phyloP scores from a whole-genome alignment of 2,329 filamentous ascomycete genomes.

The Xylariomycetidae sp. region DNA sequence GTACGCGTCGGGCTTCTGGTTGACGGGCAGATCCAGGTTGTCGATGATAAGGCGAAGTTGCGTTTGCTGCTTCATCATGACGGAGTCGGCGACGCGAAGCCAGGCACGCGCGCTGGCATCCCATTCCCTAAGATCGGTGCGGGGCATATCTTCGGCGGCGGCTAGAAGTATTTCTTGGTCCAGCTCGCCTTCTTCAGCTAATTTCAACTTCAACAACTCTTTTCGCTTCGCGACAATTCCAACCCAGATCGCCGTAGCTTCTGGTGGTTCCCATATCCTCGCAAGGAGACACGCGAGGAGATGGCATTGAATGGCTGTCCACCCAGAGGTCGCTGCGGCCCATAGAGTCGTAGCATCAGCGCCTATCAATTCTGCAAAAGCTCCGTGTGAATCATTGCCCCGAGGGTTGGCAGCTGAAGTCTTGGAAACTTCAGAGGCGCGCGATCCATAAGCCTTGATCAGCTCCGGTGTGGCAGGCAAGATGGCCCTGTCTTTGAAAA shows the following conservation, averaged over 20 bases:
- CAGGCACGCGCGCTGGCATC: constrained; percentile 32
- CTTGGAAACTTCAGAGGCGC: constrained; percentile 11
- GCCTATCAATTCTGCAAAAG: constrained; percentile 7
- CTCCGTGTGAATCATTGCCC: constrained; percentile 2
- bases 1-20: constrained; percentile 4
- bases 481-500: constrained; percentile 6
- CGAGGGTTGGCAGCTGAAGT: constrained; percentile 1
- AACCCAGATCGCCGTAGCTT: constrained; percentile 14
- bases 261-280: constrained; percentile 7
- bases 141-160: neutral
- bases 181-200: constrained; percentile 1
- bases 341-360: constrained; percentile 12
- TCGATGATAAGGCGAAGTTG: constrained; percentile 24
- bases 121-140: constrained; percentile 19
- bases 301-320: constrained; percentile 7
- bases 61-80: constrained; percentile 17
- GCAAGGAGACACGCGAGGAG: constrained; percentile 15
- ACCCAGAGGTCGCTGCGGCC: constrained; percentile 13
- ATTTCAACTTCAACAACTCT: neutral
- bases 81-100: constrained; percentile 27
- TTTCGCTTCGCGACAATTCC: constrained; percentile 9
- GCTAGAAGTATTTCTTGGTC: neutral
- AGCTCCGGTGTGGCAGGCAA: constrained; percentile 7
- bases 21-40: constrained; percentile 21
- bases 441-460: constrained; percentile 9